Evolutionary conservation across 192 early-diverging fungal genomes (phyloP), one percentile per base, ranked within the genome.

Genomic region (Gaertneriomyces sp.): DNA sequence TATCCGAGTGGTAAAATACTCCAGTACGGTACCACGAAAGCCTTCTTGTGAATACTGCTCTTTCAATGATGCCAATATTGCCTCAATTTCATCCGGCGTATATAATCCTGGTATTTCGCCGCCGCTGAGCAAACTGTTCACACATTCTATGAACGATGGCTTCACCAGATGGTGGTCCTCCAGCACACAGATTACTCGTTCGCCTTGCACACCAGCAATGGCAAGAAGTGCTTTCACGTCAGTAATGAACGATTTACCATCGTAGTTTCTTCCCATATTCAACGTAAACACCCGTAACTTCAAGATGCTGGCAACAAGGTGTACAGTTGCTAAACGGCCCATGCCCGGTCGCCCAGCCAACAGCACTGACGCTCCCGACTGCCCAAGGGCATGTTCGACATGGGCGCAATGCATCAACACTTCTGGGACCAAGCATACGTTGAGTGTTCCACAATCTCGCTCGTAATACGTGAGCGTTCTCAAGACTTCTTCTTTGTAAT

Each of bases 101-200:
- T 86, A 85, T 5, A 86, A 66, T 12, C 81, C 81, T 9, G 78
- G 73, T 12, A 84, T 73, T 63, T 86, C 80, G 9, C 78, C 74
- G 17, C 79, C 75, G 58, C 81, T 81, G 1, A 86, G 65, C 19
- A 86, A 58, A 43, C 79, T 74, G 52, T 86, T 86, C 42, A 86
- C 60, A 60, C 42, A 72, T 59, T 85, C 82, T 47, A 86, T 62
- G 46, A 84, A 74, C 0, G 64, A 14, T 4, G 76, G 57, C 4
- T 81, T 64, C 9, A 66, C 61, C 17, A 86, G 54, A 58, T 86
- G 85, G 42, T 77, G 74, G 46, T 83, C 80, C 69, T 86, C 85
- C 16, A 86, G 47, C 2, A 85, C 45, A n/a, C 83, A 64, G 6
- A 85, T 54, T 7, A 69, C 61, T 7, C 76, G 70, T 64, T 77